These are phyloP conservation scores for Vaccinium myrtillus DNA, from an alignment of 148 eudicot genomes.

Conservation along the genomic window DNA sequence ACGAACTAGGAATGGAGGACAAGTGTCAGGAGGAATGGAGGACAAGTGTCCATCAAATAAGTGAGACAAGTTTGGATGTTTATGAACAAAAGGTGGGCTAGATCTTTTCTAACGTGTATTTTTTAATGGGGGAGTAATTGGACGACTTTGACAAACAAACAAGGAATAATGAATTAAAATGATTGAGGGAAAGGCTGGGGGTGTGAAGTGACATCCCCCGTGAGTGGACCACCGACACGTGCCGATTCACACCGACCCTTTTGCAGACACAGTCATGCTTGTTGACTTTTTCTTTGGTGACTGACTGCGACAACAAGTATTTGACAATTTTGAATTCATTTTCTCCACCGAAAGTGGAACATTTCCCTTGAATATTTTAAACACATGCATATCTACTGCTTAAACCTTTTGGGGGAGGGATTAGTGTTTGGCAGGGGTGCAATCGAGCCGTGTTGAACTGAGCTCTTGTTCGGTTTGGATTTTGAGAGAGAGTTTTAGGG, in stretches of 20 bases:
- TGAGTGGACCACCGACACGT: slow-evolving; percentile 30
- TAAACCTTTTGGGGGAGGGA: background rate
- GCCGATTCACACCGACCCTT: slow-evolving; percentile 32
- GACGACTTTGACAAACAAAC: background rate
- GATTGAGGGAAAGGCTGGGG: background rate
- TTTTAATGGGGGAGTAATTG: background rate
- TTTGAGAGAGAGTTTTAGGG: too few species aligned
- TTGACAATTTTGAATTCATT: slow-evolving; percentile 16
- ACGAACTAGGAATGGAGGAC: background rate
- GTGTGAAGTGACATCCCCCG: background rate
- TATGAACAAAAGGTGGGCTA: background rate
- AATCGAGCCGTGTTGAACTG: too few species aligned
- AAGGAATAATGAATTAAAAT: background rate
- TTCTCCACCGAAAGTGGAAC: slow-evolving; percentile 28
- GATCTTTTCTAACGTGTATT: background rate
- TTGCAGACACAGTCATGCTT: background rate
- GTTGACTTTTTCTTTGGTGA: slow-evolving; percentile 2
- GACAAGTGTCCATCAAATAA: slow-evolving; percentile 11
- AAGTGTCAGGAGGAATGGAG: background rate
- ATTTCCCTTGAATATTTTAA: background rate
- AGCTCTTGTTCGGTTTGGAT: too few species aligned
- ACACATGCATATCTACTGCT: background rate
- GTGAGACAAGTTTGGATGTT: background rate
- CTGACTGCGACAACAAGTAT: background rate
- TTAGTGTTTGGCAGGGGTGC: background rate